These are phyloP conservation scores for Neurospora hispaniola DNA, from an alignment of 495 filamentous ascomycete genomes.

Conservation along the genomic window DNA sequence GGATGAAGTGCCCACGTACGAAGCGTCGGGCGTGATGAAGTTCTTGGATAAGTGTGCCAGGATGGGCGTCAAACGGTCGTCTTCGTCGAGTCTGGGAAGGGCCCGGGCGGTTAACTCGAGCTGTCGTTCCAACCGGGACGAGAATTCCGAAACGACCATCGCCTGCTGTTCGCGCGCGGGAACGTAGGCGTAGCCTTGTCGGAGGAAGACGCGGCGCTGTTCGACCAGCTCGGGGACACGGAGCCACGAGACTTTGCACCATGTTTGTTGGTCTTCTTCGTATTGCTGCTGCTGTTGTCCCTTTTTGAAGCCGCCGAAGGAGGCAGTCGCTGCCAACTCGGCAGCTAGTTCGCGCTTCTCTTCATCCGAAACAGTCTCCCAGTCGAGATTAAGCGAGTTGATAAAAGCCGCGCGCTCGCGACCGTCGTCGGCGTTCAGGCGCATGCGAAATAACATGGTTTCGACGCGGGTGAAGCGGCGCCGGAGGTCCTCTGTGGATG, in stretches of 20 bases:
- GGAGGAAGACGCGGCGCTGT: slow-evolving; percentile 61
- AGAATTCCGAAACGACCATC: slow-evolving; percentile 84
- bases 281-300: neutral
- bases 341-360: slow-evolving; percentile 49
- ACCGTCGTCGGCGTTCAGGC: slow-evolving; percentile 60
- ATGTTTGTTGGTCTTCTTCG: slow-evolving; percentile 44
- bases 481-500: slow-evolving; percentile 83
- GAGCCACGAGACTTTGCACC: slow-evolving; percentile 95
- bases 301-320: neutral
- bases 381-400: slow-evolving; percentile 64
- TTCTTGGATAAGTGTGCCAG: slow-evolving; percentile 84
- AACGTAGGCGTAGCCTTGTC: slow-evolving; percentile 80
- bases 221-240: slow-evolving; percentile 86
- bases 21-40: slow-evolving; percentile 81
- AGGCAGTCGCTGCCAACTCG: slow-evolving; percentile 25
- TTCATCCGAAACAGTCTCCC: slow-evolving; percentile 62
- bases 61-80: slow-evolving; percentile 90
- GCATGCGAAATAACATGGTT: slow-evolving; percentile 73
- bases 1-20: slow-evolving; percentile 48
- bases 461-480: slow-evolving; percentile 80
- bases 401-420: slow-evolving; percentile 67
- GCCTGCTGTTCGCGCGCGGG: slow-evolving; percentile 74
- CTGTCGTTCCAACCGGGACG: slow-evolving; percentile 59
- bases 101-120: slow-evolving; percentile 85
- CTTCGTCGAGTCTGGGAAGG: slow-evolving; percentile 87